A percentile compares a stretch with the other conserved stretches of the same genome.
These are phyloP conservation scores for Meripilus lineatus DNA, from an alignment of 1,284 basidiomycete species.

Conservation along the genomic window DNA sequence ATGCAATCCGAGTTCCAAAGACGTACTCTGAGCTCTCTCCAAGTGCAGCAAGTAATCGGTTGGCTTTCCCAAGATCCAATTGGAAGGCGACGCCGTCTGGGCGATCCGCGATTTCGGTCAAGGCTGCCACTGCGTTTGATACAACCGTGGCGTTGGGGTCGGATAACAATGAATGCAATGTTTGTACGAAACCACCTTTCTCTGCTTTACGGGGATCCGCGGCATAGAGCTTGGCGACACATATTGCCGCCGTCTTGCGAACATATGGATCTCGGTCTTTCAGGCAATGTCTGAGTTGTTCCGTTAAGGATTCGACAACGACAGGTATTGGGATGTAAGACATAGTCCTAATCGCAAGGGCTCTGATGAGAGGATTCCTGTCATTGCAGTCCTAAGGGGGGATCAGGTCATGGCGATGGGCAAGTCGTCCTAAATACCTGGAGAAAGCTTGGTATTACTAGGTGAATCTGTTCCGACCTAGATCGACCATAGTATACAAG, in stretches of 20 bases:
- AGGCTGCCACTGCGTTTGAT: conserved; percentile 90
- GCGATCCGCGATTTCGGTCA: conserved; percentile 87
- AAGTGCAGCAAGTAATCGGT: conserved; percentile 80
- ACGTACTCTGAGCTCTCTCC: conserved; percentile 89
- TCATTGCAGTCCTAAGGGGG: conserved; percentile 79
- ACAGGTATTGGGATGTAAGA: conserved; percentile 88
- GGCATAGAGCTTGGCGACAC: conserved; percentile 87
- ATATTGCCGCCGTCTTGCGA: conserved; percentile 94
- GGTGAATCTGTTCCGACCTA: conserved; percentile 84
- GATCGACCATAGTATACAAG: conserved; percentile 88
- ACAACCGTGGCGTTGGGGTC: conserved; percentile 95
- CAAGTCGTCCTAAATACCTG: conserved; percentile 42
- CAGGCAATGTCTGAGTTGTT: conserved; percentile 83
- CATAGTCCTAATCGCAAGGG: conserved; percentile 93
- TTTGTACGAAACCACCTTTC: conserved; percentile 79
- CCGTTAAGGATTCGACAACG: conserved; percentile 75
- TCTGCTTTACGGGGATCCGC: conserved; percentile 84
- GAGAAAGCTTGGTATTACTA: conserved; percentile 87
- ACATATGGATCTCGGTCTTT: conserved; percentile 93
- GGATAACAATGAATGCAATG: conserved; percentile 83
- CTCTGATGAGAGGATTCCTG: conserved; percentile 88
- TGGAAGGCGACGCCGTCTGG: conserved; percentile 88
- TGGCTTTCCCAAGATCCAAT: conserved; percentile 78
- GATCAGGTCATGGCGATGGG: not conserved
- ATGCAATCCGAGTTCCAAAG: conserved; percentile 5